These are phyloP conservation scores for Hypericum perforatum DNA, from an alignment of 345 rosid genomes.

Conservation along the genomic window DNA sequence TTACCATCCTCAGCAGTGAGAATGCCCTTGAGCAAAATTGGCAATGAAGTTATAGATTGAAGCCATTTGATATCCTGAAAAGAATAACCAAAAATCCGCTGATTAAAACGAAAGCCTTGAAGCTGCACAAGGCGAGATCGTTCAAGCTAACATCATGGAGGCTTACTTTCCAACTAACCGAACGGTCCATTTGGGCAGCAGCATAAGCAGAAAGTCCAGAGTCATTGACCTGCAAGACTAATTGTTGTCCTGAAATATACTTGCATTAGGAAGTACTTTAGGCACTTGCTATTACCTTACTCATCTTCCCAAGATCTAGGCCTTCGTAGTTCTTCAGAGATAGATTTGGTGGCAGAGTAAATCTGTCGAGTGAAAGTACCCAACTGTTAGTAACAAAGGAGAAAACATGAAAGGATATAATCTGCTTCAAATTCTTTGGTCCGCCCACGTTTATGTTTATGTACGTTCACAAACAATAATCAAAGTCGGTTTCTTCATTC, in stretches of 20 bases:
- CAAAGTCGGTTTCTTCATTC: too few species aligned
- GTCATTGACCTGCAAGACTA: slow-evolving; percentile 47
- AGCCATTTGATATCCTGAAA: slow-evolving; percentile 83
- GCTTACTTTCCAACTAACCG: slow-evolving; percentile 85
- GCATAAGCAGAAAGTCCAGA: slow-evolving; percentile 91
- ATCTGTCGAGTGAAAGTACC: slow-evolving; percentile 29
- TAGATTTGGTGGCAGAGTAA: slow-evolving; percentile 57
- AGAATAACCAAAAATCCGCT: not conserved
- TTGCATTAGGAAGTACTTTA: not conserved
- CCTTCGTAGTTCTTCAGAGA: slow-evolving; percentile 89
- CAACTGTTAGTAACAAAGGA: too few species aligned
- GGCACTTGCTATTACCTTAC: slow-evolving; percentile 29
- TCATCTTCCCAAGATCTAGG: slow-evolving; percentile 67
- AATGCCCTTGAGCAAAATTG: slow-evolving; percentile 89
- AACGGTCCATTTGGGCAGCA: slow-evolving; percentile 67
- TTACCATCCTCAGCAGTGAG: slow-evolving; percentile 87
- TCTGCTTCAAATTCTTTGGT: too few species aligned
- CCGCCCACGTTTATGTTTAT: too few species aligned
- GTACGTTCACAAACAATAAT: too few species aligned
- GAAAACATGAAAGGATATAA: too few species aligned
- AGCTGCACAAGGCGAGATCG: not conserved
- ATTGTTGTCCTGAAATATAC: not conserved
- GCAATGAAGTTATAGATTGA: slow-evolving; percentile 78
- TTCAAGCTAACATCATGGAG: not conserved
- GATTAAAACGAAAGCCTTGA: too few species aligned